phyloP scores from a whole-genome alignment of 805 yeast genomes.

The Cyberlindnera veronae region DNA sequence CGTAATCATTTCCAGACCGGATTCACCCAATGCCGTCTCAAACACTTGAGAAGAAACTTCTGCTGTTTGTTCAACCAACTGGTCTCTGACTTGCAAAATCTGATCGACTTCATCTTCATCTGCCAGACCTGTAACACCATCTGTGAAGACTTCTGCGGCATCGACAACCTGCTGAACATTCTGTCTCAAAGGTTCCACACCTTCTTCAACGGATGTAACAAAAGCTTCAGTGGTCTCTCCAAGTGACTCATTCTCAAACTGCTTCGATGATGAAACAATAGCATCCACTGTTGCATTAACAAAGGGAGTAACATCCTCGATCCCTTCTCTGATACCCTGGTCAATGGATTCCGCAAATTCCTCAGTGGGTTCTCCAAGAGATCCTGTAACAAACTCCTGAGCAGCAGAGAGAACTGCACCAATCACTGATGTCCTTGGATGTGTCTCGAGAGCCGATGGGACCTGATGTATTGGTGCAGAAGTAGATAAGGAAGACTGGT shows the following conservation, averaged over 20 bases:
- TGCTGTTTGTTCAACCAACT: background rate
- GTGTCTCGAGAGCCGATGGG: no score
- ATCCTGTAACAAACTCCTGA: background rate
- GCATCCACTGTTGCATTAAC: background rate
- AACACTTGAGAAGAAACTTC: conserved; percentile 9
- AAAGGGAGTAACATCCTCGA: background rate
- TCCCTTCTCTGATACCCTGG: background rate
- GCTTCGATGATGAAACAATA: background rate
- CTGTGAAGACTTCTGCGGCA: conserved; percentile 1
- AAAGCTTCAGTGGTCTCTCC: conserved; percentile 1
- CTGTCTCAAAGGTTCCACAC: background rate
- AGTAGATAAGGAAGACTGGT: no score
- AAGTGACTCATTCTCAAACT: background rate
- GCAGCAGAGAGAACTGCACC: no score
- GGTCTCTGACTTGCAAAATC: background rate
- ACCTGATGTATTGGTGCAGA: no score
- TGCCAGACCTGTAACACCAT: background rate
- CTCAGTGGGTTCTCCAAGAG: background rate
- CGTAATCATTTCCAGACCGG: conserved; percentile 11
- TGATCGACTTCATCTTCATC: background rate
- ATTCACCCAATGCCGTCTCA: conserved; percentile 17
- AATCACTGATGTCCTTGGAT: no score
- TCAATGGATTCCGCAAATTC: background rate
- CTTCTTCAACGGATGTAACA: conserved; percentile 1
- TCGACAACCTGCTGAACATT: background rate